phyloP scores from a whole-genome alignment of 768 basidiomycete genomes.

The Boletus tomentosulus region DNA sequence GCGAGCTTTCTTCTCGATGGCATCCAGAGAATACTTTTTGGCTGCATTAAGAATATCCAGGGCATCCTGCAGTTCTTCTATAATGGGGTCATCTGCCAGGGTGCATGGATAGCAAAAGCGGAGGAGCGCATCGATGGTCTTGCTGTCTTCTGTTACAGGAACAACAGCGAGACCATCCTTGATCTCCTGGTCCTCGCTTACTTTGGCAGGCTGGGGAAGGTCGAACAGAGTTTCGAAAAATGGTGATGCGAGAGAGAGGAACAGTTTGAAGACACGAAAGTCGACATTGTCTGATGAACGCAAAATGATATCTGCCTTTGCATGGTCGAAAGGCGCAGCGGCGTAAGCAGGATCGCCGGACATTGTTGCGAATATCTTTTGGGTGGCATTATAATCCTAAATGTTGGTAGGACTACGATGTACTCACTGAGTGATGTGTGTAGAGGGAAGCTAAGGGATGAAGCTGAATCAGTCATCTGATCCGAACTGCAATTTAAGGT shows the following conservation, averaged over 20 bases:
- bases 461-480: too few species aligned
- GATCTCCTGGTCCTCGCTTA: conserved; percentile 5
- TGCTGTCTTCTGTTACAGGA: conserved; percentile 17
- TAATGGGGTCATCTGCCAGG: conserved; percentile 10
- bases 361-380: neutral
- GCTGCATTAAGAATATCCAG: conserved; percentile 15
- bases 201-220: conserved; percentile 22
- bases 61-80: conserved; percentile 10
- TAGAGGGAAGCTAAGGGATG: too few species aligned
- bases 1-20: conserved; percentile 18
- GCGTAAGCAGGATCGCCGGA: conserved; percentile 1
- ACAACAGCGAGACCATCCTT: conserved; percentile 15
- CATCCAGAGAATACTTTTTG: conserved; percentile 19
- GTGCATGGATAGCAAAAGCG: conserved; percentile 24
- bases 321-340: conserved; percentile 16
- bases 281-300: conserved; percentile 26
- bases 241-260: conserved; percentile 31
- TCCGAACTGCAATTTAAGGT: too few species aligned
- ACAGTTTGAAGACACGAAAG: conserved; percentile 28
- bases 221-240: conserved; percentile 32
- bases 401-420: too few species aligned
- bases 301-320: conserved; percentile 20
- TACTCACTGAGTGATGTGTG: too few species aligned
- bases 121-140: conserved; percentile 18
- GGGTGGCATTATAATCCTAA: too few species aligned